phyloP scores from a whole-genome alignment of 306 rosid genomes.

The Lablab purpureus region DNA sequence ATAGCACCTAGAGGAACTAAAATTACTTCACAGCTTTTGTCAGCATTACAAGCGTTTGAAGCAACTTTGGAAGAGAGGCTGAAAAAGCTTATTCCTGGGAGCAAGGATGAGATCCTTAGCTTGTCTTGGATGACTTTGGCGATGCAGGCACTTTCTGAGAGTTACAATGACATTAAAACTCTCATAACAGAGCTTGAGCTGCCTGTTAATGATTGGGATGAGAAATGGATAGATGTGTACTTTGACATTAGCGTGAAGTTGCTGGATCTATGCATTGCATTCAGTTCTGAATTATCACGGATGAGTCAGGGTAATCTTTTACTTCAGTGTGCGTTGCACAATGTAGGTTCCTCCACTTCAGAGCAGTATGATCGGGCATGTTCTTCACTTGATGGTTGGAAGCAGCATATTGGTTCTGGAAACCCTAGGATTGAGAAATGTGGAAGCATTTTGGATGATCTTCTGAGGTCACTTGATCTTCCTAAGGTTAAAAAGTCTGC shows the following conservation, averaged over 20 bases:
- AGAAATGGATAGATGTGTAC: constrained; percentile 91
- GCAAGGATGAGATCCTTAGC: constrained; percentile 69
- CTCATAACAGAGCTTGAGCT: constrained; percentile 74
- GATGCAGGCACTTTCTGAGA: constrained; percentile 68
- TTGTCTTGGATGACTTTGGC: constrained; percentile 88
- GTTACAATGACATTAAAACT: constrained; percentile 69
- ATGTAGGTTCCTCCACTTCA: constrained; percentile 62
- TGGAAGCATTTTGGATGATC: constrained; percentile 65
- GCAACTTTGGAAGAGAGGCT: constrained; percentile 75
- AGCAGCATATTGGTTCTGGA: constrained; percentile 61
- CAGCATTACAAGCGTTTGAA: constrained; percentile 64
- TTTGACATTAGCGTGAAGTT: constrained; percentile 87
- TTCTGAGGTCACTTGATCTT: constrained; percentile 67
- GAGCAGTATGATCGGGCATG: constrained; percentile 61
- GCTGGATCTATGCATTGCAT: constrained; percentile 81
- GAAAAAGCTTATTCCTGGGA: constrained; percentile 68
- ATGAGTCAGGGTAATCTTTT: constrained; percentile 81
- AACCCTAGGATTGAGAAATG: constrained; percentile 74
- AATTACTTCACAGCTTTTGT: constrained; percentile 61
- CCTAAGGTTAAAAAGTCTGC: constrained; percentile 89
- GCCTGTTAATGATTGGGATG: constrained; percentile 85
- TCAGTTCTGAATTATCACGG: constrained; percentile 91
- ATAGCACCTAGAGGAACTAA: constrained; percentile 65
- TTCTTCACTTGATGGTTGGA: constrained; percentile 85
- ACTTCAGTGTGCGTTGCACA: constrained; percentile 77